Evolutionary conservation across 495 filamentous ascomycete species (phyloP), one percentile per base, ranked within the genome.

Genomic region (Penicillium salamii): DNA sequence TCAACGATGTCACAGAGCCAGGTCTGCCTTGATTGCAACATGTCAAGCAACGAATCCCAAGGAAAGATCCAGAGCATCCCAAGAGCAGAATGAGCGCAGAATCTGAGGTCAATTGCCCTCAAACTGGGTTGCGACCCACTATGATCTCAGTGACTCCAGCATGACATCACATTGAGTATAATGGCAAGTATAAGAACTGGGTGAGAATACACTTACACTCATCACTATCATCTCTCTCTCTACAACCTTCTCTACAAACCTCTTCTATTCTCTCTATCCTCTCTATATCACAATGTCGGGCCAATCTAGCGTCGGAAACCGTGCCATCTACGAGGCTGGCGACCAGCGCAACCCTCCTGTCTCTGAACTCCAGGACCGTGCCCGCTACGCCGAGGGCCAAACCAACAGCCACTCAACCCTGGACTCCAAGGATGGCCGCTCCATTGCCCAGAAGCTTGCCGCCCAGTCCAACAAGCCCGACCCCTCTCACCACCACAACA

Each of bases 401-500:
- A 56, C 71, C 14, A 67, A 84, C 51, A 84, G 83, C 55, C 88
- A 95, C 63, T 69, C 75, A 24, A 75, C 80, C 29, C 78, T 81
- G 46, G 89, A 92, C 56, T 84, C 88, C 14, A 92, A 95, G 79
- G 89, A 92, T 60, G 69, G 89, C 58, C 78, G 89, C 55, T 80
- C 86, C 23, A 91, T 95, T 55, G 85, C 84, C 53, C 90, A 91
- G 75, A 85, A 81, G 59, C 76, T 90, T 21, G 86, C 75, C 7
- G 77, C 81, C 8, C 84, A 87, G 56, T 49, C 35, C 65, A 72
- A 53, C 62, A 80, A 71, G 57, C 20, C 38, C 18, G 55, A 70
- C 21, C 31, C 62, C 42, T 49, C 49, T 7, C 55, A 66, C 45
- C 62, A 69, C 49, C 65, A 66, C 49, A 71, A 55, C 63, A 46